phyloP scores from a whole-genome alignment of 208 protist species.

The Leptomonas seymouri region DNA sequence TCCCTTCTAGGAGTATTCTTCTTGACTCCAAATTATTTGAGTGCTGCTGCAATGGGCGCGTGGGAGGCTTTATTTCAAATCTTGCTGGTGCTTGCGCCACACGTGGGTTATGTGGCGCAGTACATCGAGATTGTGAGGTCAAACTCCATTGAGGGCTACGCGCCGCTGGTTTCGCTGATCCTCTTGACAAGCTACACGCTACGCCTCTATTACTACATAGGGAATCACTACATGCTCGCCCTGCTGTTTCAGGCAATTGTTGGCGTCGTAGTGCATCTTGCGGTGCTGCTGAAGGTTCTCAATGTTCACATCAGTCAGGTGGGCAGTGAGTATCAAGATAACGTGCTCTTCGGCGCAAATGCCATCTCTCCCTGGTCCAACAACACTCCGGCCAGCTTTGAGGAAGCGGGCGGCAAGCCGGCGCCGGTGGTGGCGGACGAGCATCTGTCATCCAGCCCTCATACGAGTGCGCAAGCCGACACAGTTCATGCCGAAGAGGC shows the following conservation, averaged over 20 bases:
- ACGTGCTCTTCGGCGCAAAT: conserved; percentile 6
- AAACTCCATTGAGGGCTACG: conserved; percentile 60
- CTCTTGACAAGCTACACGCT: conserved; percentile 77
- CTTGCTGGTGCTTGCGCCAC: conserved; percentile 60
- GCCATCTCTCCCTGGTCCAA: not conserved
- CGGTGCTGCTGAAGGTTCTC: conserved; percentile 56
- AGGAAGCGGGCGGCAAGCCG: conserved; percentile 1
- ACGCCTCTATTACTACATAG: conserved; percentile 79
- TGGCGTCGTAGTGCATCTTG: conserved; percentile 54
- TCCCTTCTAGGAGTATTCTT: no score
- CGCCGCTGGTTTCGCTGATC: conserved; percentile 74
- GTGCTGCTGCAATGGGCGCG: conserved; percentile 5
- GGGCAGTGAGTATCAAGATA: conserved; percentile 8
- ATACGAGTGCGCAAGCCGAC: not conserved
- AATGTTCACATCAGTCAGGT: conserved; percentile 33
- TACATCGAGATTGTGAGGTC: conserved; percentile 45
- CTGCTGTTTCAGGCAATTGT: conserved; percentile 72
- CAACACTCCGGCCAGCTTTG: not conserved
- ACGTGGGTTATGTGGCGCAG: conserved; percentile 76
- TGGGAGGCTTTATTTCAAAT: conserved; percentile 38
- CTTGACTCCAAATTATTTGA: not conserved
- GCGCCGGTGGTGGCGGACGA: not conserved
- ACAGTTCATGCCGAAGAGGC: not conserved
- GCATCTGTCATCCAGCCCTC: not conserved
- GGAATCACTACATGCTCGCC: conserved; percentile 53